phyloP scores from a whole-genome alignment of 1,284 basidiomycete species.

The Ganoderma boninense region DNA sequence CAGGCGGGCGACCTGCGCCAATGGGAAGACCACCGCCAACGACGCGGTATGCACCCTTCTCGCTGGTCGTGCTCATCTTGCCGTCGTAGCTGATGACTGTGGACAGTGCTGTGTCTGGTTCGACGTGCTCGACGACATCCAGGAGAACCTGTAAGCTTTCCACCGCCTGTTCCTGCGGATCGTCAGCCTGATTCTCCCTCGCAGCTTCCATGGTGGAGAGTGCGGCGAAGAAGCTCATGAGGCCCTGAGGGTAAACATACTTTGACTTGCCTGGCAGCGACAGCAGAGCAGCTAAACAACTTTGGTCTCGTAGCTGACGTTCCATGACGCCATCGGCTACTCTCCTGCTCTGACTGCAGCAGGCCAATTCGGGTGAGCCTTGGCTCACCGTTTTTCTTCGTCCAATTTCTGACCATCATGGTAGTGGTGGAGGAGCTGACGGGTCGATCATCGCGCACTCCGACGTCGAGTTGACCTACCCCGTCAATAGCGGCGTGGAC shows the following conservation, averaged over 20 bases:
- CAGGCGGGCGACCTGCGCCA: constrained; percentile 18
- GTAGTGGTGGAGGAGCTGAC: constrained; percentile 39
- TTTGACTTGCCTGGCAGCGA: not conserved
- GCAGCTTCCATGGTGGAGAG: constrained; percentile 35
- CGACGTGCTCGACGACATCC: constrained; percentile 37
- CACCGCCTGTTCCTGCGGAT: not conserved
- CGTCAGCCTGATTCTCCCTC: not conserved
- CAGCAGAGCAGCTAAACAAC: not conserved
- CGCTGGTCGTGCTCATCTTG: not conserved
- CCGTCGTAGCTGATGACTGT: not conserved
- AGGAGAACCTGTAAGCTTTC: constrained; percentile 29
- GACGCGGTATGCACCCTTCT: constrained; percentile 9
- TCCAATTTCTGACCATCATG: constrained; percentile 3
- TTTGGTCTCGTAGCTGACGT: constrained; percentile 28
- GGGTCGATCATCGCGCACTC: constrained; percentile 41
- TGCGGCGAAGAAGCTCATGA: constrained; percentile 30
- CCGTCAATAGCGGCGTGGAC: constrained; percentile 41
- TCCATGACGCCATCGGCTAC: constrained; percentile 39
- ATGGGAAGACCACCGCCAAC: constrained; percentile 17
- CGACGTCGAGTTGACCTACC: constrained; percentile 35
- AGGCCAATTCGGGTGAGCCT: constrained; percentile 36
- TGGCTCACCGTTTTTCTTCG: not conserved
- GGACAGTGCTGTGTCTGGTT: constrained; percentile 38
- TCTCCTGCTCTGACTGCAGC: constrained; percentile 34
- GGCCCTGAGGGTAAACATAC: not conserved